phyloP scores from a whole-genome alignment of 305 asterid genomes.

The Ajuga reptans region DNA sequence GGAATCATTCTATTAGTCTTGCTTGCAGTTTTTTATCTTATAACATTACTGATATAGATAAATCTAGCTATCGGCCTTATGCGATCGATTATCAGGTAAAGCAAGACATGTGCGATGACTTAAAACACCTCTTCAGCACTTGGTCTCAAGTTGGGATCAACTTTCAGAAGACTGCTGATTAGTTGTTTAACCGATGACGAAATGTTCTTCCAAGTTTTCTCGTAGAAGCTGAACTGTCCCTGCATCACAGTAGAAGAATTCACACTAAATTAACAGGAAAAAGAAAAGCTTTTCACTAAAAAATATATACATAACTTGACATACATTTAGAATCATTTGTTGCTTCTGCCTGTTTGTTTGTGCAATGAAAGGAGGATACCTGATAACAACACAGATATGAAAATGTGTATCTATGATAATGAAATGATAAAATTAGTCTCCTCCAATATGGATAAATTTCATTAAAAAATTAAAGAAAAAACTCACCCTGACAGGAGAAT shows the following conservation, averaged over 20 bases:
- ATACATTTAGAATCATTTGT: constrained; percentile 58
- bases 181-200: constrained; percentile 67
- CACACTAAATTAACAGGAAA: neutral
- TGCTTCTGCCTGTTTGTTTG: constrained; percentile 65
- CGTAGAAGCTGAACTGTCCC: constrained; percentile 74
- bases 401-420: no score
- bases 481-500: constrained; percentile 78
- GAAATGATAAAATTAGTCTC: neutral
- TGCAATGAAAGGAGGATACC: constrained; percentile 79
- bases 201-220: constrained; percentile 79
- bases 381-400: constrained; percentile 8
- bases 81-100: neutral
- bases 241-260: constrained; percentile 18
- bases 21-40: neutral
- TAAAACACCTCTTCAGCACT: constrained; percentile 54
- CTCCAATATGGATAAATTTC: no score
- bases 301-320: neutral
- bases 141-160: constrained; percentile 64
- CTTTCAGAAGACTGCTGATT: constrained; percentile 56
- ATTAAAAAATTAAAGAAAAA: neutral
- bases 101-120: constrained; percentile 6
- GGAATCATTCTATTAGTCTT: neutral
- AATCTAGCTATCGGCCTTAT: neutral
- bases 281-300: no score
- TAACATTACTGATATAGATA: neutral